Evolutionary conservation across 1,284 basidiomycete species (phyloP).

Genomic region (Naganishia sp.): DNA sequence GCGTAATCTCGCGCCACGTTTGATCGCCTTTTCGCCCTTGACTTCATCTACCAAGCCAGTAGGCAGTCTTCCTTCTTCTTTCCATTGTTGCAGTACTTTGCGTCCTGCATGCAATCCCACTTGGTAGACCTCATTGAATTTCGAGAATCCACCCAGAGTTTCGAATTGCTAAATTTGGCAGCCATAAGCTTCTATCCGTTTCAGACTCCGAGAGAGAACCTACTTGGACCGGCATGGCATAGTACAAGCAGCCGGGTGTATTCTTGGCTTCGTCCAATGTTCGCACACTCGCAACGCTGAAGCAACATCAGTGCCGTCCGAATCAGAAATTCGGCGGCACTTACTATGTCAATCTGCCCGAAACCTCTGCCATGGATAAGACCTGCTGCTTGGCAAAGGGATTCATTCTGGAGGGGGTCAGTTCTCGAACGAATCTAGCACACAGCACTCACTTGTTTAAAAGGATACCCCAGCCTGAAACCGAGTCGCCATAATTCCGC

Average conservation of each 20-base stretch:
- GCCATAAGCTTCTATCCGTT: constrained; percentile 28
- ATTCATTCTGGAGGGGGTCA: constrained; percentile 56
- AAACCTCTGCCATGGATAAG: constrained; percentile 93
- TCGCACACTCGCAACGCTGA: constrained; percentile 89
- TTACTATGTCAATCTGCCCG: constrained; percentile 91
- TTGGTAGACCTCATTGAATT: constrained; percentile 62
- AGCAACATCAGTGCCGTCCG: neutral
- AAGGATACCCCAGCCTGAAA: constrained; percentile 96
- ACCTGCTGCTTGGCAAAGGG: constrained; percentile 81
- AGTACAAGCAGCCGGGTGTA: constrained; percentile 83
- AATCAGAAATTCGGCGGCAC: constrained; percentile 44
- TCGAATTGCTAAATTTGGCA: constrained; percentile 41
- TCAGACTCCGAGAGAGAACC: constrained; percentile 56
- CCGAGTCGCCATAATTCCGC: constrained; percentile 87
- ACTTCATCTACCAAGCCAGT: constrained; percentile 61
- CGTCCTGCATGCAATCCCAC: constrained; percentile 78
- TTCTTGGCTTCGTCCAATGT: constrained; percentile 93
- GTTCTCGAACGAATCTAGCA: too few species aligned
- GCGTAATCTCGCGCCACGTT: constrained; percentile 45
- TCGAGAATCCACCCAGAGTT: constrained; percentile 53
- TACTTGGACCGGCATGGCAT: constrained; percentile 89
- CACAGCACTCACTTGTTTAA: constrained; percentile 70
- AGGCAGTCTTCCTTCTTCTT: constrained; percentile 77
- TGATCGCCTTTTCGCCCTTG: constrained; percentile 41
- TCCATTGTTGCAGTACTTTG: constrained; percentile 74